Percentiles rank a stretch among this genome's conserved stretches.
phyloP scores from a whole-genome alignment of 2,329 filamentous ascomycete species.

The Tetracladium maxilliforme region DNA sequence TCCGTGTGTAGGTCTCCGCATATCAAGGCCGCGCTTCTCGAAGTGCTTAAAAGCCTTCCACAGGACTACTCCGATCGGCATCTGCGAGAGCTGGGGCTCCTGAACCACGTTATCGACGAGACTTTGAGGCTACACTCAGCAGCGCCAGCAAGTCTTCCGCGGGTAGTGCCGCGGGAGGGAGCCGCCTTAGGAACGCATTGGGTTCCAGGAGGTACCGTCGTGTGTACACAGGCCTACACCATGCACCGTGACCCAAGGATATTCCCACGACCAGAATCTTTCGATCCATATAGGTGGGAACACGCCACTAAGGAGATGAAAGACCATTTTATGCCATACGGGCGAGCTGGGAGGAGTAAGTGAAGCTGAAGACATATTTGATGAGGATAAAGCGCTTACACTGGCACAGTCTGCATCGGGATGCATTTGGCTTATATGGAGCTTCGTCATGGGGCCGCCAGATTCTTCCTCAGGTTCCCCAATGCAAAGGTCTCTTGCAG shows the following conservation, averaged over 20 bases:
- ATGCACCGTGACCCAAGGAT: constrained; percentile 19
- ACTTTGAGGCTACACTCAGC: constrained; percentile 17
- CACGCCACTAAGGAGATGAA: constrained; percentile 23
- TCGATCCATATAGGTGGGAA: constrained; percentile 22
- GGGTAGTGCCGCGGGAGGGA: constrained; percentile 12
- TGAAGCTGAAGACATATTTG: too few species aligned
- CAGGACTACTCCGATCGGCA: constrained; percentile 9
- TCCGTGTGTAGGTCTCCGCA: constrained; percentile 5
- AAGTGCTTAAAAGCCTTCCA: constrained; percentile 7
- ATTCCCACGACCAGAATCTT: constrained; percentile 18
- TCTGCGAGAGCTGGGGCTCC: constrained; percentile 12
- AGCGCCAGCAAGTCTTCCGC: constrained; percentile 14
- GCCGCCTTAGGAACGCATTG: constrained; percentile 12
- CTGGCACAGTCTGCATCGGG: constrained; percentile 32
- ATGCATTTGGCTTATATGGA: constrained; percentile 41
- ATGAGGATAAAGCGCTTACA: too few species aligned
- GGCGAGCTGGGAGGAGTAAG: constrained; percentile 28
- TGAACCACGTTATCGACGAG: constrained; percentile 18
- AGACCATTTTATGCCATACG: constrained; percentile 34
- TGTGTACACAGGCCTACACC: constrained; percentile 20
- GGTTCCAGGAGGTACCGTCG: constrained; percentile 15
- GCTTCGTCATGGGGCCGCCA: constrained; percentile 30
- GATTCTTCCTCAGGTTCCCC: constrained; percentile 34
- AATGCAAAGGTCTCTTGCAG: constrained; percentile 13
- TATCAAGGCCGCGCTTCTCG: constrained; percentile 6